Percentiles rank a stretch among this genome's conserved stretches.
Evolutionary conservation across 2,329 filamentous ascomycete genomes (phyloP).

Genomic region (Zopfia rhizophila): DNA sequence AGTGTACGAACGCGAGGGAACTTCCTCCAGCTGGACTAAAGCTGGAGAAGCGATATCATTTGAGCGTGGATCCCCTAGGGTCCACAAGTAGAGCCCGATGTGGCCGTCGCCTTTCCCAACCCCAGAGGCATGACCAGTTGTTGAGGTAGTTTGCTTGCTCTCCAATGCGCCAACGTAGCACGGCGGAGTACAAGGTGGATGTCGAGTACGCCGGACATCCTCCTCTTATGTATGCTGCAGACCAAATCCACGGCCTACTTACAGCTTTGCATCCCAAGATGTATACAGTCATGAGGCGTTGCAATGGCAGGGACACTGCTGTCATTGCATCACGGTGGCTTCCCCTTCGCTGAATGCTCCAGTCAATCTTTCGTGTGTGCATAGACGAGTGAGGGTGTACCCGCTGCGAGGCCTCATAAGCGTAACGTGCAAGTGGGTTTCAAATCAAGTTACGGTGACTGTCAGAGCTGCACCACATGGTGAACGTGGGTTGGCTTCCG

Average conservation of each 20-base stretch:
- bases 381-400: constrained; percentile 29
- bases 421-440: too few species aligned
- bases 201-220: constrained; percentile 12
- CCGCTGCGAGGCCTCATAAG: too few species aligned
- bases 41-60: constrained; percentile 15
- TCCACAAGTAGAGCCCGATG: constrained; percentile 14
- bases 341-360: not conserved
- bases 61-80: constrained; percentile 1
- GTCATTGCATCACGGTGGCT: constrained; percentile 7
- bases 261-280: constrained; percentile 9
- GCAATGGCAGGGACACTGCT: constrained; percentile 29
- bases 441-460: too few species aligned
- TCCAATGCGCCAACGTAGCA: constrained; percentile 36
- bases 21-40: constrained; percentile 3
- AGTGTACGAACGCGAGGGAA: constrained; percentile 32
- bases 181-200: constrained; percentile 30
- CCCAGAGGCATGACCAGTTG: constrained; percentile 12
- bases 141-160: constrained; percentile 25
- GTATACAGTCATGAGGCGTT: constrained; percentile 25
- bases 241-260: constrained; percentile 24
- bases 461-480: too few species aligned
- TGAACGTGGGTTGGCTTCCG: constrained; percentile 29
- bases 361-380: constrained; percentile 19
- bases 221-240: constrained; percentile 18
- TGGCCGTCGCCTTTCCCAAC: constrained; percentile 16